Evolutionary conservation across 2,329 filamentous ascomycete species (phyloP), one percentile per base, ranked within the genome.

Genomic region (Monosporascus sp.): DNA sequence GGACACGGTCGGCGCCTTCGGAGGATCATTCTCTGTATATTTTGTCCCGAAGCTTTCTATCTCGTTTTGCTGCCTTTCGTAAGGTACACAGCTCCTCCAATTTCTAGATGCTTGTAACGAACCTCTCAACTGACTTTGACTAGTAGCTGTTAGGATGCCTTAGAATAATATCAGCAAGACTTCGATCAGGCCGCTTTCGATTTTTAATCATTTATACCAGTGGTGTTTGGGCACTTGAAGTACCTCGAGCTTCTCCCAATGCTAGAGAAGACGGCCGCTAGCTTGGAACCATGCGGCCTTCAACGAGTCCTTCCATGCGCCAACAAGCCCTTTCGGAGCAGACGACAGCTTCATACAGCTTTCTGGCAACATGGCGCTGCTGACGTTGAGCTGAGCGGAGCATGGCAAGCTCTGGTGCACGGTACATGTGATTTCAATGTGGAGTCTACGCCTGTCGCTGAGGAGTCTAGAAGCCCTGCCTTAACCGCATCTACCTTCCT

Each of bases 221-320:
- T 55, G 52, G 51, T 51, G 50, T 36, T 20, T 52, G 34, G 48
- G 40, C 43, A 37, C 43, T 49, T 52, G 24, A 27, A 34, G 54
- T 50, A 49, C 47, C 49, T 48, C 57, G 57, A 46, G 24, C 22
- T 46, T 46, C 24, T 46, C 60, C 73, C 71, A 68, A 82, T 83
- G 79, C 77, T 83, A 63, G 80, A 83, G 73, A 77, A 79, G 75
- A 80, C 80, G 53, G 78, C 79, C 41, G 75, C 76, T 56, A 75
- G 72, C 67, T 69, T 83, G 69, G 81, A 83, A 75, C 75, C 79
- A 68, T 77, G 78, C 71, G 73, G 73, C 60, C 71, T 83, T 66
- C 77, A 78, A 67, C 74, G 79, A 68, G 73, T 80, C 56, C 70
- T 82, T 52, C 74, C 76, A 38, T 62, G 70, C 45, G 62, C 68